Percentiles rank a stretch among this genome's conserved stretches.
These are phyloP conservation scores for Phlebiopsis flavidoalba DNA, from an alignment of 768 basidiomycete genomes.

Conservation along the genomic window DNA sequence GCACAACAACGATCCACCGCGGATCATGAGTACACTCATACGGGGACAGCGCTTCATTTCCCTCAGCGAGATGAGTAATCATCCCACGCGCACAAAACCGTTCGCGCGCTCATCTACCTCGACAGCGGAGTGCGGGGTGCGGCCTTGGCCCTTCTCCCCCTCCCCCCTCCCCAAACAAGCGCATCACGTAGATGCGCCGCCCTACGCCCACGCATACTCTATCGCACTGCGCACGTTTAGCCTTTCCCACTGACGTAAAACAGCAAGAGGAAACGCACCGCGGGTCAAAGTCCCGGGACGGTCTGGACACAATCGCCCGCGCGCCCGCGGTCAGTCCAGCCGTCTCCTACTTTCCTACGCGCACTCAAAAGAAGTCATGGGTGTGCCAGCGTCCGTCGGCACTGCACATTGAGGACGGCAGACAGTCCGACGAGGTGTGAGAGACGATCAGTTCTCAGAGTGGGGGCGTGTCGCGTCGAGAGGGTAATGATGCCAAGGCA, in stretches of 20 bases:
- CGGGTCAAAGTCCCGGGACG: conserved; percentile 14
- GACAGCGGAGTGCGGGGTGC: conserved; percentile 13
- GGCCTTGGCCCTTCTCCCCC: no score
- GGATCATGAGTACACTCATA: conserved; percentile 11
- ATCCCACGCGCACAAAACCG: conserved; percentile 6
- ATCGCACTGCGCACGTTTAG: conserved; percentile 15
- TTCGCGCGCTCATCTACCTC: conserved; percentile 2
- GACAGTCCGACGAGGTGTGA: conserved; percentile 12
- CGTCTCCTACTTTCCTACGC: conserved; percentile 8
- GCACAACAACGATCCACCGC: conserved; percentile 8
- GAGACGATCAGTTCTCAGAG: conserved; percentile 14
- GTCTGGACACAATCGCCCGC: conserved; percentile 20
- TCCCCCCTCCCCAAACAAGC: conserved; percentile 18
- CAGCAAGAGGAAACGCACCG: conserved; percentile 10
- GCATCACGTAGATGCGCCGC: conserved; percentile 13
- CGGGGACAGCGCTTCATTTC: conserved; percentile 5
- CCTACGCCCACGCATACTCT: conserved; percentile 16
- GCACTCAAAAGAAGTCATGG: conserved; percentile 15
- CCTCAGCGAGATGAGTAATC: neutral
- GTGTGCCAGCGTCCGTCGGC: conserved; percentile 16
- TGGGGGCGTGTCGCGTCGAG: neutral
- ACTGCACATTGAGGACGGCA: conserved; percentile 11
- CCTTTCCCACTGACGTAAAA: no score
- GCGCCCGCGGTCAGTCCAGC: conserved; percentile 17
- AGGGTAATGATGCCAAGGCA: neutral